Conservation (phyloP, 73 alveolate species). For the Breviolum minutum region DNA sequence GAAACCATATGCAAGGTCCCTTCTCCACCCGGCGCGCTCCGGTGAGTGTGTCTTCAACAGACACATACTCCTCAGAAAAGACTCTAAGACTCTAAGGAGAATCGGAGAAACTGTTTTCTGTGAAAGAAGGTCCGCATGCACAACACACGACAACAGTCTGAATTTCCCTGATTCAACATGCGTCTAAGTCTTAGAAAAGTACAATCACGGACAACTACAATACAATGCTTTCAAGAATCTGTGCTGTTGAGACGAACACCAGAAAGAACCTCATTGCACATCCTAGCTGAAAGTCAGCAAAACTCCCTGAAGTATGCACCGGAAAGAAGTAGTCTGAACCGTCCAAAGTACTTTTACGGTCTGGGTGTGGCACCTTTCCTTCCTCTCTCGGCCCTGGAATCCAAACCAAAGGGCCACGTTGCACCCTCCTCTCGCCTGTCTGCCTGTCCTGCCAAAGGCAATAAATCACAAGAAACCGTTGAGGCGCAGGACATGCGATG, state of each 20-base stretch:
- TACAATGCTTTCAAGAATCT: background rate
- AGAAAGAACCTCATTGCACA: background rate
- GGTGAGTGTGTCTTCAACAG: slow-evolving; percentile 67
- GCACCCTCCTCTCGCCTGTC: slow-evolving; percentile 82
- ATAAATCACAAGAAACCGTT: background rate
- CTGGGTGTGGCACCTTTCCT: slow-evolving; percentile 39
- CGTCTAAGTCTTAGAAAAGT: no score
- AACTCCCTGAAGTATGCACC: no score
- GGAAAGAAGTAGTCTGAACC: no score
- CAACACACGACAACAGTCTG: no score
- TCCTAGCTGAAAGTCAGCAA: no score
- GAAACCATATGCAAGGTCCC: slow-evolving; percentile 95
- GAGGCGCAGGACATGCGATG: background rate
- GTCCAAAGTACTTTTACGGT: background rate
- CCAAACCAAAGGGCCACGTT: slow-evolving; percentile 92
- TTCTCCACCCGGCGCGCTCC: slow-evolving; percentile 94
- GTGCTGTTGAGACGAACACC: slow-evolving; percentile 59
- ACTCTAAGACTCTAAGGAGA: background rate
- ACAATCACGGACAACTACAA: no score
- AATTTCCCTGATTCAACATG: no score
- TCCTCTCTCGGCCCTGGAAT: slow-evolving; percentile 92
- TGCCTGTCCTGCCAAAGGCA: slow-evolving; percentile 54
- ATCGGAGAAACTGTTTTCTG: background rate
- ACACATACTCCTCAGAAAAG: slow-evolving; percentile 27
- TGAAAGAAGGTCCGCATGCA: no score